phyloP scores from a whole-genome alignment of 768 basidiomycete genomes.

The Chlorophyllum brunneum region DNA sequence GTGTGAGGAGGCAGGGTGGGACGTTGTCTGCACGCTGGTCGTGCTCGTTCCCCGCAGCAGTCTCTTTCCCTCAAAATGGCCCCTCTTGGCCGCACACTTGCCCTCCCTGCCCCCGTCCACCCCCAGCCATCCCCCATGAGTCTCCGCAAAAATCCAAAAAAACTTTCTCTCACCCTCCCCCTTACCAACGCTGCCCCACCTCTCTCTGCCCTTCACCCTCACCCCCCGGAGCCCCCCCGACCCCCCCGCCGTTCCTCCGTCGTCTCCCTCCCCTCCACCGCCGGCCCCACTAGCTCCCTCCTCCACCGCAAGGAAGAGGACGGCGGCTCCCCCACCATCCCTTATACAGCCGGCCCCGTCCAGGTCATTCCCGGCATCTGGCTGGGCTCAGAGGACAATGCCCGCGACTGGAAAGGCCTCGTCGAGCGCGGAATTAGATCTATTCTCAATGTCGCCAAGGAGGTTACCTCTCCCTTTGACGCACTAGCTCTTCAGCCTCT shows the following conservation, averaged over 20 bases:
- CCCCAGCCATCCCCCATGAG: constrained; percentile 27
- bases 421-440: constrained; percentile 69
- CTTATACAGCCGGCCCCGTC: constrained; percentile 78
- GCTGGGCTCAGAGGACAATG: constrained; percentile 92
- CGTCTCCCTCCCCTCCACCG: constrained; percentile 59
- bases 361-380: constrained; percentile 84
- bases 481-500: constrained; percentile 39
- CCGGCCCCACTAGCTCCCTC: constrained; percentile 47
- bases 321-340: constrained; percentile 47
- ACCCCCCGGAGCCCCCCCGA: constrained; percentile 30
- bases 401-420: constrained; percentile 73
- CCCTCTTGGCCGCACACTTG: constrained; percentile 44
- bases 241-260: constrained; percentile 59
- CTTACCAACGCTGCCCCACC: constrained; percentile 60
- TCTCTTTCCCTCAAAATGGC: constrained; percentile 18
- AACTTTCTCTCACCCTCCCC: constrained; percentile 65
- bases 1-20: neutral
- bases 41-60: constrained; percentile 20
- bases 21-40: constrained; percentile 37
- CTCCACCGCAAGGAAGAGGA: constrained; percentile 67
- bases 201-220: constrained; percentile 47
- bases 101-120: constrained; percentile 53
- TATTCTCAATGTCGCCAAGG: constrained; percentile 91
- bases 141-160: constrained; percentile 67
- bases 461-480: constrained; percentile 75